phyloP scores from a whole-genome alignment of 2,329 filamentous ascomycete genomes.

The Mycocentrospora acerina region DNA sequence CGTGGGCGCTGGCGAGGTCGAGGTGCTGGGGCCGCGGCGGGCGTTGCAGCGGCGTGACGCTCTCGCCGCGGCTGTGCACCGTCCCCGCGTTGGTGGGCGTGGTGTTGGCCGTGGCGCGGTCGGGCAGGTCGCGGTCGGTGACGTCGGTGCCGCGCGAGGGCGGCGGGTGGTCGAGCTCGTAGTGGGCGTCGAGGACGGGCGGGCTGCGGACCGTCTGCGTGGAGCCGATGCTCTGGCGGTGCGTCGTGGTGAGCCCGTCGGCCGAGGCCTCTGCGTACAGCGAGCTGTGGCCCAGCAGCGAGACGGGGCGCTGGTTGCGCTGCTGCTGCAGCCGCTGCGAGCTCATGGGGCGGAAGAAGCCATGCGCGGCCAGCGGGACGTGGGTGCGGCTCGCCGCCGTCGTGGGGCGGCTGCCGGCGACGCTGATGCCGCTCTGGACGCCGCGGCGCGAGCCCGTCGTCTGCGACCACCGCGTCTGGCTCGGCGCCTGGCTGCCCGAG shows the following conservation, averaged over 20 bases:
- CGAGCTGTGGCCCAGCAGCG: constrained; percentile 36
- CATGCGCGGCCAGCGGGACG: constrained; percentile 84
- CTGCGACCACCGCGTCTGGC: constrained; percentile 55
- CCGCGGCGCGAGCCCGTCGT: constrained; percentile 58
- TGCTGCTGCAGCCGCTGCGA: constrained; percentile 93
- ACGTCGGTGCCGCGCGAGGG: constrained; percentile 78
- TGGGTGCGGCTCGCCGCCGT: constrained; percentile 80
- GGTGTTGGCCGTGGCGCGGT: constrained; percentile 71
- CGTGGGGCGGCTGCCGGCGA: constrained; percentile 54
- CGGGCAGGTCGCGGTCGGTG: constrained; percentile 71
- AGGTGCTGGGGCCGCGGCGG: constrained; percentile 55
- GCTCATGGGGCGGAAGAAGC: constrained; percentile 96
- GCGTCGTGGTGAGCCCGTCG: constrained; percentile 35
- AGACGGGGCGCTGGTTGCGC: constrained; percentile 61
- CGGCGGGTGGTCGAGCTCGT: constrained; percentile 49
- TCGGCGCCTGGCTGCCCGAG: constrained; percentile 28
- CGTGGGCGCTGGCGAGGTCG: constrained; percentile 63
- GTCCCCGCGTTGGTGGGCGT: constrained; percentile 66
- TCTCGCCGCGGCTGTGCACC: constrained; percentile 70
- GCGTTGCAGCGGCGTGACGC: constrained; percentile 72
- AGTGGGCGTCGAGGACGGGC: constrained; percentile 34
- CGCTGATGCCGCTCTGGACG: constrained; percentile 33
- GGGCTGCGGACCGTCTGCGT: constrained; percentile 34
- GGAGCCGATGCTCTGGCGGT: constrained; percentile 43
- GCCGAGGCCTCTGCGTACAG: constrained; percentile 33